Percentiles rank a stretch among this genome's conserved stretches.
Evolutionary conservation across 2,329 filamentous ascomycete species (phyloP).

Genomic region (Fusarium sp.): DNA sequence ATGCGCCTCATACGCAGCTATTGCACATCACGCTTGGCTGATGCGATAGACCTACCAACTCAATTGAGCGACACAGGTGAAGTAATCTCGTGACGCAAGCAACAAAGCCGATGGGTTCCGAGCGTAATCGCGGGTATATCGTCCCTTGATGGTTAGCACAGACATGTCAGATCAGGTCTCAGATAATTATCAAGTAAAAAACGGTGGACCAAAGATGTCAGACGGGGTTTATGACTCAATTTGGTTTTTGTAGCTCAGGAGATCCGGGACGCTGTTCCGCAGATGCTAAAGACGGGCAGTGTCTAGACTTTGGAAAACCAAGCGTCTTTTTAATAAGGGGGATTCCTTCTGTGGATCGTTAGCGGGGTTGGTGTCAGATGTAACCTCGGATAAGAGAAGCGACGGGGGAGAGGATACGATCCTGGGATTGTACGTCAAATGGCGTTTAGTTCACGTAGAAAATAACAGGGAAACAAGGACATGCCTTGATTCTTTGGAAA

Average conservation of each 20-base stretch:
- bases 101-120: slow-evolving; percentile 16
- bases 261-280: background rate
- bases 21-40: background rate
- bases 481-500: background rate
- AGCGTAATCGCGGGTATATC: background rate
- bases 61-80: background rate
- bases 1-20: background rate
- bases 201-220: background rate
- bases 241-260: background rate
- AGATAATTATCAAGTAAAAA: background rate
- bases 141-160: slow-evolving; percentile 8
- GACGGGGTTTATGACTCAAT: slow-evolving; percentile 19
- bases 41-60: background rate
- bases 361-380: slow-evolving; percentile 5
- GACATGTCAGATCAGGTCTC: slow-evolving; percentile 1
- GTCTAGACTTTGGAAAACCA: background rate
- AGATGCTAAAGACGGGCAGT: background rate
- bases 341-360: background rate
- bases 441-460: slow-evolving; percentile 4
- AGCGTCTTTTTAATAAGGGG: background rate
- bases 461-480: background rate
- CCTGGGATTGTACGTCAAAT: background rate
- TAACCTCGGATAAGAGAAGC: slow-evolving; percentile 5
- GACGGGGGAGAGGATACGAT: background rate
- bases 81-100: background rate